Evolutionary conservation across 169 alveolate species (phyloP).

Genomic region (Plasmodium knowlesi): DNA sequence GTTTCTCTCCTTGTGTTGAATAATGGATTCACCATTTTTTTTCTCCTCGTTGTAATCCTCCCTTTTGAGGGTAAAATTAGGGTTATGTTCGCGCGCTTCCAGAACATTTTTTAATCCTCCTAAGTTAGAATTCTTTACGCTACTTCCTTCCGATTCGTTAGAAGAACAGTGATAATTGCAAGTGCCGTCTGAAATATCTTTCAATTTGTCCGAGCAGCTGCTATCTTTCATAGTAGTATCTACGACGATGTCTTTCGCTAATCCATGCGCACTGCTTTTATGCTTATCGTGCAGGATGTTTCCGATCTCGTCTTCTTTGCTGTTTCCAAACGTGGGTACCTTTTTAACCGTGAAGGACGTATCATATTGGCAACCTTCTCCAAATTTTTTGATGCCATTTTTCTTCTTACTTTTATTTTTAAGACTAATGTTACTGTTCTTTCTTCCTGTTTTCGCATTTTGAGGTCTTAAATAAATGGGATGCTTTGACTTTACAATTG

Average conservation of each 20-base stretch:
- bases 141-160: neutral
- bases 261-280: neutral
- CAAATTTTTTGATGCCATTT: neutral
- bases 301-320: constrained; percentile 14
- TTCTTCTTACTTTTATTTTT: constrained; percentile 4
- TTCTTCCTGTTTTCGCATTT: constrained; percentile 1
- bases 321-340: constrained; percentile 73
- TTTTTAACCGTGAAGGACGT: neutral
- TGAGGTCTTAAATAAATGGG: constrained; percentile 67
- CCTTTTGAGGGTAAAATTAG: constrained; percentile 18
- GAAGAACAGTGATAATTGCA: constrained; percentile 20
- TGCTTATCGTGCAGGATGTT: neutral
- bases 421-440: neutral
- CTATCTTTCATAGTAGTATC: constrained; percentile 19
- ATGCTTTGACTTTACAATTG: constrained; percentile 76
- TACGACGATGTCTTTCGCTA: neutral
- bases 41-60: neutral
- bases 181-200: constrained; percentile 16
- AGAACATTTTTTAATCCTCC: neutral
- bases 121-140: neutral
- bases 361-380: neutral
- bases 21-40: neutral
- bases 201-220: constrained; percentile 13
- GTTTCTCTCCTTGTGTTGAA: neutral
- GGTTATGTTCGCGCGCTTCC: neutral